phyloP scores from a whole-genome alignment of 805 yeast species.

The Lachancea mirantina region DNA sequence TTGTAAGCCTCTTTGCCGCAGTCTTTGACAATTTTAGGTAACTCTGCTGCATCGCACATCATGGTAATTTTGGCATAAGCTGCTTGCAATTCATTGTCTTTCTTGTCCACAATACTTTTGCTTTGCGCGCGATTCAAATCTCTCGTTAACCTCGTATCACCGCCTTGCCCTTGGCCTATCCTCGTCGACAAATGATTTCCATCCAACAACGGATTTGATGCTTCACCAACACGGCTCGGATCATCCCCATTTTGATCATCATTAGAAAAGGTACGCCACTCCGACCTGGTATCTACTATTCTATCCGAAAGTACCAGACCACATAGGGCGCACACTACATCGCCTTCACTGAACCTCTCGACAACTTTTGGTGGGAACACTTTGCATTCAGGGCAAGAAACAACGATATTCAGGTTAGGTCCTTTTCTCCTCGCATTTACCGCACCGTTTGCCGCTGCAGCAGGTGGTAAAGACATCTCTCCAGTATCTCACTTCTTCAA shows the following conservation, averaged over 20 bases:
- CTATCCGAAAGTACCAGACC: conserved; percentile 89
- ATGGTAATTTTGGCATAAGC: conserved; percentile 89
- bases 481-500: too few relatives aligned
- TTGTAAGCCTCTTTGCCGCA: conserved; percentile 96
- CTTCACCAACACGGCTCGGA: conserved; percentile 99
- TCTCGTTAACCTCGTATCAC: conserved; percentile 78
- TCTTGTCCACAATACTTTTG: conserved; percentile 75
- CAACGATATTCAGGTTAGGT: conserved; percentile 78
- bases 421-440: conserved; percentile 37
- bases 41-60: conserved; percentile 93
- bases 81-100: conserved; percentile 77
- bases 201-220: conserved; percentile 85
- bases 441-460: conserved; percentile 13
- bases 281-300: conserved; percentile 90
- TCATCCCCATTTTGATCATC: conserved; percentile 98
- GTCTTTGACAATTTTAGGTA: conserved; percentile 93
- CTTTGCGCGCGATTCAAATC: conserved; percentile 88
- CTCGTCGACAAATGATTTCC: conserved; percentile 88
- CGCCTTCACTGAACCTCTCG: conserved; percentile 95
- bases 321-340: conserved; percentile 96
- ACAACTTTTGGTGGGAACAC: conserved; percentile 92
- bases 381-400: conserved; percentile 94
- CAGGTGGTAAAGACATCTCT: conserved; percentile 11
- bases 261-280: conserved; percentile 97
- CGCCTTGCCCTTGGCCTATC: conserved; percentile 82